These are phyloP conservation scores for Stagonosporopsis cucurbitacearum DNA, from an alignment of 2,329 filamentous ascomycete species.

Conservation along the genomic window DNA sequence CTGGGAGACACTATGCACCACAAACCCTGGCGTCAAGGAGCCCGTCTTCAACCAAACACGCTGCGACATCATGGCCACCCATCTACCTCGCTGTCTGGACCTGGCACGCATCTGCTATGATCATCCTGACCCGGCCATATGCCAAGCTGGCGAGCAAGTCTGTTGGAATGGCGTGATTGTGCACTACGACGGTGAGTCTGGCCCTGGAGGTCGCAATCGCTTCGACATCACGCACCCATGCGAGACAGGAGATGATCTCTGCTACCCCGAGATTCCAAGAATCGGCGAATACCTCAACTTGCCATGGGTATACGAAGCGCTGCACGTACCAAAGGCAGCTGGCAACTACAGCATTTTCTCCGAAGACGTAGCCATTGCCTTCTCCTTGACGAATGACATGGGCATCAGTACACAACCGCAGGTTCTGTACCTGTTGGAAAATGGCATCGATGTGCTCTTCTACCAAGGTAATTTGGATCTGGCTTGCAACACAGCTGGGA, in stretches of 20 bases:
- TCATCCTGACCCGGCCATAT: slow-evolving; percentile 52
- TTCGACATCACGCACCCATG: slow-evolving; percentile 54
- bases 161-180: slow-evolving; percentile 51
- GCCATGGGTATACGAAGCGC: slow-evolving; percentile 41
- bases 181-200: slow-evolving; percentile 52
- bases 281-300: slow-evolving; percentile 46
- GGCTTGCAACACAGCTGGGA: slow-evolving; percentile 52
- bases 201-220: slow-evolving; percentile 50
- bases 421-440: slow-evolving; percentile 46
- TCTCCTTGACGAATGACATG: slow-evolving; percentile 37
- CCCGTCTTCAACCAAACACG: slow-evolving; percentile 56
- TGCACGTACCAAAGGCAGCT: slow-evolving; percentile 42
- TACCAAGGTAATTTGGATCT: slow-evolving; percentile 52
- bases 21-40: slow-evolving; percentile 51
- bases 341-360: slow-evolving; percentile 42
- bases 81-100: slow-evolving; percentile 55
- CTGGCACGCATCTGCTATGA: slow-evolving; percentile 51
- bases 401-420: slow-evolving; percentile 43
- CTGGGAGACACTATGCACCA: slow-evolving; percentile 57
- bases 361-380: slow-evolving; percentile 34
- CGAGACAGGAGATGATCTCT: slow-evolving; percentile 46
- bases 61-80: slow-evolving; percentile 55
- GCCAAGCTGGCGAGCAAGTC: slow-evolving; percentile 44
- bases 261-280: slow-evolving; percentile 44
- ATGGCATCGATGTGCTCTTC: slow-evolving; percentile 49